These are phyloP conservation scores for Mortierella sp. DNA, from an alignment of 371 early-diverging fungal genomes.

Conservation along the genomic window DNA sequence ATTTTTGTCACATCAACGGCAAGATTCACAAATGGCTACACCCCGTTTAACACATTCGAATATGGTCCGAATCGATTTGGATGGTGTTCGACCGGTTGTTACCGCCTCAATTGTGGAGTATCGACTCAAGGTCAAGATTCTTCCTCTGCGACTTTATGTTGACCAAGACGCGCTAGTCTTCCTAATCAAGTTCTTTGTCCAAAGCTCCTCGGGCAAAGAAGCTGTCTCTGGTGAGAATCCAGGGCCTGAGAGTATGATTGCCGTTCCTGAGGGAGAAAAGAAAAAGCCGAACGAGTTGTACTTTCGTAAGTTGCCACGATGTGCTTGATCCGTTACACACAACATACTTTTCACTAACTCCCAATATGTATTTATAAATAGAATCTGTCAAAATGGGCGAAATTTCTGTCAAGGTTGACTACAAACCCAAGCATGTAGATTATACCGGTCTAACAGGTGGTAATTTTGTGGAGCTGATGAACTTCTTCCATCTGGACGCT, in stretches of 20 bases:
- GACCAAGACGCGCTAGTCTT: constrained; percentile 96
- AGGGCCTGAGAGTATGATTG: constrained; percentile 10
- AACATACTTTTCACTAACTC: neutral
- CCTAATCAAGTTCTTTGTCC: constrained; percentile 83
- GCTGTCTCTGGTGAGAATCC: constrained; percentile 6
- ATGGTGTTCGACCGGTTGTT: constrained; percentile 71
- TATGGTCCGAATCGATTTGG: constrained; percentile 77
- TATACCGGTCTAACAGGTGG: constrained; percentile 78
- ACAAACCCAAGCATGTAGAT: constrained; percentile 95
- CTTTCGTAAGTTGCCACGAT: constrained; percentile 52
- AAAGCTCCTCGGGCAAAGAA: constrained; percentile 9
- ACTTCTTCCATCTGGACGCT: constrained; percentile 93
- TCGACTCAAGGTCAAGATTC: constrained; percentile 71
- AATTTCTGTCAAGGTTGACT: constrained; percentile 90
- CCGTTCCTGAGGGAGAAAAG: constrained; percentile 16
- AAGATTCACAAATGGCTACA: constrained; percentile 60
- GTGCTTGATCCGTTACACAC: too few species aligned
- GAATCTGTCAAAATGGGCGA: constrained; percentile 80
- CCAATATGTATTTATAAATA: constrained; percentile 25
- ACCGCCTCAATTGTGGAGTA: constrained; percentile 69
- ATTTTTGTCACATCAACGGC: constrained; percentile 76
- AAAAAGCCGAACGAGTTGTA: constrained; percentile 58
- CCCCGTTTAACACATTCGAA: constrained; percentile 74
- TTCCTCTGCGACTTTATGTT: constrained; percentile 89
- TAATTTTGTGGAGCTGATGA: constrained; percentile 89